A percentile compares a stretch with the other conserved stretches of the same genome.
These are phyloP conservation scores for Neoboletus magnificus DNA, from an alignment of 768 basidiomycete species.

Conservation along the genomic window DNA sequence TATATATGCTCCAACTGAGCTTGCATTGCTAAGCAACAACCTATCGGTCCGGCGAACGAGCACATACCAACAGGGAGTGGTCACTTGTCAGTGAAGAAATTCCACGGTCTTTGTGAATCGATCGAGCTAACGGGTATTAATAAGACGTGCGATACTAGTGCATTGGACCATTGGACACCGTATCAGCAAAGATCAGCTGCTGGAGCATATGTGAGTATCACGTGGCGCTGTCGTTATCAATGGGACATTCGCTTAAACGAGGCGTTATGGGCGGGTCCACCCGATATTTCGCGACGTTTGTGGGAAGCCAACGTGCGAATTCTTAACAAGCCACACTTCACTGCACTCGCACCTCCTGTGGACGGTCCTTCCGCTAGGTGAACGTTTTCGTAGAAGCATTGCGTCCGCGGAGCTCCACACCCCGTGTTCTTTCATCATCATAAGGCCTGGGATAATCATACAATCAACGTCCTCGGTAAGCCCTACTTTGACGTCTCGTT, in stretches of 20 bases:
- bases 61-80: not conserved
- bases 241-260: not conserved
- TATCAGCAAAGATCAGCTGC: not conserved
- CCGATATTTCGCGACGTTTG: not conserved
- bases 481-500: not conserved
- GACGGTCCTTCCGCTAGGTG: not conserved
- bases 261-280: not conserved
- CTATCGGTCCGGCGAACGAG: conserved; percentile 1
- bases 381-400: not conserved
- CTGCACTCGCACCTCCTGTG: not conserved
- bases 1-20: conserved; percentile 12
- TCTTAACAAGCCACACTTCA: not conserved
- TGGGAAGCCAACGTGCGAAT: not conserved
- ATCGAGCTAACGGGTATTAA: not conserved
- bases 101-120: not conserved
- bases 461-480: not conserved
- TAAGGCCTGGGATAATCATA: not conserved
- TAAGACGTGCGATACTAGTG: not conserved
- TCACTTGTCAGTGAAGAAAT: not conserved
- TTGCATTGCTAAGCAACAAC: conserved; percentile 12
- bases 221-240: not conserved
- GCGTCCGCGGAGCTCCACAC: not conserved
- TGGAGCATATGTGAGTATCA: not conserved
- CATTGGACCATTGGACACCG: not conserved
- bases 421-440: not conserved